Evolutionary conservation across 2,329 filamentous ascomycete species (phyloP), one percentile per base, ranked within the genome.

Genomic region (Neonectria coccinea): DNA sequence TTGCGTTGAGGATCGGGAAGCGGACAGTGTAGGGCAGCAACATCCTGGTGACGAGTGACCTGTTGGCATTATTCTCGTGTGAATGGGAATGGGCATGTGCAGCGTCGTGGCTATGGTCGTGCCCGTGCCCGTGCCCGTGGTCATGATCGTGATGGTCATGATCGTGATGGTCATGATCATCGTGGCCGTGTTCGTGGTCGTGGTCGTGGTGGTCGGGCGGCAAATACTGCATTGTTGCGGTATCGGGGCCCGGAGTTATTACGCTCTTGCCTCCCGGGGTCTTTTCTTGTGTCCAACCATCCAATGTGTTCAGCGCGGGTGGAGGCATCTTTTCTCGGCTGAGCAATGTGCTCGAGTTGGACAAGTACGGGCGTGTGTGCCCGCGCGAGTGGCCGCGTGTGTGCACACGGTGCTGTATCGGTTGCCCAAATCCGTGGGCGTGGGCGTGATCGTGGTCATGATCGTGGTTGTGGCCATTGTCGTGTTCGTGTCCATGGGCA

Each of bases 1-100:
- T 93, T 57, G 93, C 91, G 75, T 97, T 90, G 18, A 97, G 74
- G 36, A 98, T 84, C 0, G 95, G 94, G 76, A 91, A 93, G 27
- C 84, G 84, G 53, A 91, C 86, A 11, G 90, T 91, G 59, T 87
- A 85, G 0, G 85, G 85, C n/a, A 98, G 83, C 4, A 98, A 78
- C 59, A 91, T 86, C 14, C 85, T 87, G 0, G 95, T 97, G 42
- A 97, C 83, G 51, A 80, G 83, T 0, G 93, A 97, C 44, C 88
- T 84, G 51, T 85, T 80, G 11, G 79, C 79, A 61, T 82, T 80
- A 54, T 81, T 77, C 11, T 80, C 75, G 51, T 82, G 78, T 7
- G 70, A 48, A 69, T 68, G 58, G 76, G 45, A 50, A 44, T 76
- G 71, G 12, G 42, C 20, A 42, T 76, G 71, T 22, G 68, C 66